A percentile compares a stretch with the other conserved stretches of the same genome.
Evolutionary conservation across 202 grass and related monocot genomes (phyloP).

Genomic region (Zizania palustris): DNA sequence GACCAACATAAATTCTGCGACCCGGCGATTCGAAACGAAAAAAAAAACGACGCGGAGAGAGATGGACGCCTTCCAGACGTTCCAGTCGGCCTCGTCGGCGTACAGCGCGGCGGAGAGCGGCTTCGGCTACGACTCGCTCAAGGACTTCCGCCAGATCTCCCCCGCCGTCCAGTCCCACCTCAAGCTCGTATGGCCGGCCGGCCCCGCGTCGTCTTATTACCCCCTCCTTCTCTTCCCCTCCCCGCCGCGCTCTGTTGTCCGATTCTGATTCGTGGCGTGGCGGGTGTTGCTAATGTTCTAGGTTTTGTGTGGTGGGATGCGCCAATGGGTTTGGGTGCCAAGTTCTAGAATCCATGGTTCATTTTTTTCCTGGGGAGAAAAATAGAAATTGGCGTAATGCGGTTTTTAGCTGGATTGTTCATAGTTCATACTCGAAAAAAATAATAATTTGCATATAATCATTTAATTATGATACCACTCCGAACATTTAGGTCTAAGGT

Average conservation of each 20-base stretch:
- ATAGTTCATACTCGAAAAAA: too few species aligned
- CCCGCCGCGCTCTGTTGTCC: neutral
- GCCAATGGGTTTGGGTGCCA: neutral
- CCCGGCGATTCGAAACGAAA: neutral
- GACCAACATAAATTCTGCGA: too few species aligned
- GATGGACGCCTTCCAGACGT: conserved; percentile 71
- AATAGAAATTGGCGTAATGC: neutral
- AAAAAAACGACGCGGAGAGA: neutral
- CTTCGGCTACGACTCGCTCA: conserved; percentile 61
- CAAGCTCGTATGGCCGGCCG: conserved; percentile 80
- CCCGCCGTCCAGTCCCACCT: conserved; percentile 79
- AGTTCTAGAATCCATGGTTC: neutral
- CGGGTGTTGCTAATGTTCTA: neutral
- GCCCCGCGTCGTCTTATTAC: neutral
- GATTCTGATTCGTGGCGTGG: neutral
- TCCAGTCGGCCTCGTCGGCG: conserved; percentile 44
- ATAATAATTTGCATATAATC: too few species aligned
- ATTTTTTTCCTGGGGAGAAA: neutral
- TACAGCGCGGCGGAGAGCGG: conserved; percentile 38
- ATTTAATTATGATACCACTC: too few species aligned
- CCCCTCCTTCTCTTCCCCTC: neutral
- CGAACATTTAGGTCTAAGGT: too few species aligned
- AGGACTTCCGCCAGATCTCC: conserved; percentile 74
- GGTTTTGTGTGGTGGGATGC: neutral
- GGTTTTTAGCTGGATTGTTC: neutral